These are phyloP conservation scores for Rhizophagus sp. DNA, from an alignment of 192 early-diverging fungal genomes.

Conservation along the genomic window DNA sequence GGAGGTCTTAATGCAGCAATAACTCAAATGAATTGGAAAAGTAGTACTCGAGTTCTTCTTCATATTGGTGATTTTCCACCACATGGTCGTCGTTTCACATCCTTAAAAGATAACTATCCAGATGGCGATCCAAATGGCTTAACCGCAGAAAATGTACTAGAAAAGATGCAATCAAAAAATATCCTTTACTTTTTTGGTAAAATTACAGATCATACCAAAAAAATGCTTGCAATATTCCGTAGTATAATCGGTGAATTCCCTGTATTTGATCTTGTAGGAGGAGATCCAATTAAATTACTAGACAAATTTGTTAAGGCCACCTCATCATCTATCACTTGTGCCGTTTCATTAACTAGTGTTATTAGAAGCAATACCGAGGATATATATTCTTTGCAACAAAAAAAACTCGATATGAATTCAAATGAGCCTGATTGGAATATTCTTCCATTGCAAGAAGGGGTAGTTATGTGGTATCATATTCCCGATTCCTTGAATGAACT, in stretches of 20 bases:
- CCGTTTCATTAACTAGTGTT: slow-evolving; percentile 20
- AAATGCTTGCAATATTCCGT: slow-evolving; percentile 26
- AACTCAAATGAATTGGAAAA: slow-evolving; percentile 3
- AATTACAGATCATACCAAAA: slow-evolving; percentile 18
- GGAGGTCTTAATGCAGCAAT: slow-evolving; percentile 32
- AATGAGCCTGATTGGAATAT: neutral
- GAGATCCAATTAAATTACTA: slow-evolving; percentile 9
- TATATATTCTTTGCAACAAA: neutral
- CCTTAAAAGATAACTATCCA: slow-evolving; percentile 14
- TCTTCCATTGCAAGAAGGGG: neutral
- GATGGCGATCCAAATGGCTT: slow-evolving; percentile 27
- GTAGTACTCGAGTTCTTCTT: slow-evolving; percentile 20
- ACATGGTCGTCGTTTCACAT: slow-evolving; percentile 18
- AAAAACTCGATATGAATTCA: neutral
- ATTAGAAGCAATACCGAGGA: neutral
- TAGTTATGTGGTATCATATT: neutral
- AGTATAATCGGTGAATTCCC: slow-evolving; percentile 27
- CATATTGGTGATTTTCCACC: slow-evolving; percentile 31
- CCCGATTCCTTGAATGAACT: neutral
- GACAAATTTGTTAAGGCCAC: slow-evolving; percentile 8
- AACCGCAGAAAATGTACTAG: slow-evolving; percentile 25
- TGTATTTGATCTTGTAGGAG: slow-evolving; percentile 25
- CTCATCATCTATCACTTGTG: neutral
- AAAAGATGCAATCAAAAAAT: slow-evolving; percentile 12
- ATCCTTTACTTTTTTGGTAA: slow-evolving; percentile 33